Conservation (phyloP, 2,329 filamentous ascomycete species). For the Claviceps sorghi region DNA sequence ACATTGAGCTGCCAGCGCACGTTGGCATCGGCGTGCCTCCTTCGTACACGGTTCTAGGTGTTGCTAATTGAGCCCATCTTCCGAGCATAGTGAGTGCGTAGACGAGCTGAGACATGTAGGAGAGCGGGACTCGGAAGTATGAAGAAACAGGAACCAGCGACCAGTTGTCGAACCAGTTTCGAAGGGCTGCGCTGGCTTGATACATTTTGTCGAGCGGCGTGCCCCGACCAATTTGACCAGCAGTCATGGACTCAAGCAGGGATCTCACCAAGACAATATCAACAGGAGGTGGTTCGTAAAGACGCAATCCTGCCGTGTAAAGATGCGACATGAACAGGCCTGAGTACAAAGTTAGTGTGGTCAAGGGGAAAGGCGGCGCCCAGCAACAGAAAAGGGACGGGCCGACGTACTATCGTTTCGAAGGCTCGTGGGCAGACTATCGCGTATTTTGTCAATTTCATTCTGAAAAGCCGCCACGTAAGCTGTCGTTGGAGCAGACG, state of each 20-base stretch:
- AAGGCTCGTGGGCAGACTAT: slow-evolving; percentile 21
- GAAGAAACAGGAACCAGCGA: slow-evolving; percentile 25
- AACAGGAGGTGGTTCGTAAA: slow-evolving; percentile 33
- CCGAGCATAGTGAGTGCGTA: slow-evolving; percentile 36
- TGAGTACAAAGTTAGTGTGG: not conserved
- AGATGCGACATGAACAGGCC: slow-evolving; percentile 15
- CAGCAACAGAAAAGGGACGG: not conserved
- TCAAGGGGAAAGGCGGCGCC: no score
- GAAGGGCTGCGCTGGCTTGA: slow-evolving; percentile 31
- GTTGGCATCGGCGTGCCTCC: slow-evolving; percentile 13
- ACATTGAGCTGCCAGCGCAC: slow-evolving; percentile 11
- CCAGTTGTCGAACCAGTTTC: slow-evolving; percentile 35
- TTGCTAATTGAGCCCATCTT: slow-evolving; percentile 34
- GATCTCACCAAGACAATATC: slow-evolving; percentile 25
- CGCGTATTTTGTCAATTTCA: slow-evolving; percentile 28
- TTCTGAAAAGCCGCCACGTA: slow-evolving; percentile 31
- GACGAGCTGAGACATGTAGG: slow-evolving; percentile 30
- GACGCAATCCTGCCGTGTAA: slow-evolving; percentile 25
- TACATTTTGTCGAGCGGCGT: slow-evolving; percentile 36
- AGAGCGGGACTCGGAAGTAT: slow-evolving; percentile 32
- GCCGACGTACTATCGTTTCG: slow-evolving; percentile 24
- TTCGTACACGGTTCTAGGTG: slow-evolving; percentile 18
- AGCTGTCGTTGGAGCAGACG: slow-evolving; percentile 27
- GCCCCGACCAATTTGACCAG: slow-evolving; percentile 20
- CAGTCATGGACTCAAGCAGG: slow-evolving; percentile 28